A percentile compares a stretch with the other conserved stretches of the same genome.
phyloP scores from a whole-genome alignment of 1,284 basidiomycete genomes.

The Vanrija pseudolonga region DNA sequence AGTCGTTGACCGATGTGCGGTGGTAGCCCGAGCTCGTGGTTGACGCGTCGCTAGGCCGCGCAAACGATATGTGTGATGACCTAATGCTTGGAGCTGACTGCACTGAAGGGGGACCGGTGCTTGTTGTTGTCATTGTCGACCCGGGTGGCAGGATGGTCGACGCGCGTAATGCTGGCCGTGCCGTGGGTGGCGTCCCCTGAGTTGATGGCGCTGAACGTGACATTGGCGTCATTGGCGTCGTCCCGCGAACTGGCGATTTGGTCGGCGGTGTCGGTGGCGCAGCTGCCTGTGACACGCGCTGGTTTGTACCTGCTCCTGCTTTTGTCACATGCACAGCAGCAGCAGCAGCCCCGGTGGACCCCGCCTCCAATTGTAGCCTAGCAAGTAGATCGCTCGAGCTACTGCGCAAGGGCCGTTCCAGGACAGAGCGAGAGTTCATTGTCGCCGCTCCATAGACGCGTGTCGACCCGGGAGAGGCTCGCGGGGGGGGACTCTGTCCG shows the following conservation, averaged over 20 bases:
- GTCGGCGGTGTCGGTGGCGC: neutral
- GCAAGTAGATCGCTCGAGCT: constrained; percentile 17
- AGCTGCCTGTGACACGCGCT: neutral
- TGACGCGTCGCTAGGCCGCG: too few relatives aligned
- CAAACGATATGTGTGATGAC: too few relatives aligned
- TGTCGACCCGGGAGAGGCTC: neutral
- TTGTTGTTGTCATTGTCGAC: neutral
- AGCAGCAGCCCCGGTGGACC: neutral
- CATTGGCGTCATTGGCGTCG: too few relatives aligned
- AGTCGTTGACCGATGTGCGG: constrained; percentile 4
- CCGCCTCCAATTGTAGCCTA: constrained; percentile 5
- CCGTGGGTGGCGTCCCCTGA: too few relatives aligned
- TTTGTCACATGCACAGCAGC: too few relatives aligned
- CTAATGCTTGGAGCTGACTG: neutral
- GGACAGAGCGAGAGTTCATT: neutral
- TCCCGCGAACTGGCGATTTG: too few relatives aligned
- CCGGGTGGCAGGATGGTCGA: too few relatives aligned
- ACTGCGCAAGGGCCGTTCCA: constrained; percentile 10
- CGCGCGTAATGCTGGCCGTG: too few relatives aligned
- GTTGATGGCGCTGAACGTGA: too few relatives aligned
- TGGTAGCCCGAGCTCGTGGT: too few relatives aligned
- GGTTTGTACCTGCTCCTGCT: too few relatives aligned
- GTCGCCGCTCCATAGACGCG: constrained; percentile 1
- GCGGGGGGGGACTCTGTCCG: neutral
- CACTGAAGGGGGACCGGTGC: neutral